Evolutionary conservation across 2,329 filamentous ascomycete genomes (phyloP), one percentile per base, ranked within the genome.

Genomic region (Pestalotiopsis sp.): DNA sequence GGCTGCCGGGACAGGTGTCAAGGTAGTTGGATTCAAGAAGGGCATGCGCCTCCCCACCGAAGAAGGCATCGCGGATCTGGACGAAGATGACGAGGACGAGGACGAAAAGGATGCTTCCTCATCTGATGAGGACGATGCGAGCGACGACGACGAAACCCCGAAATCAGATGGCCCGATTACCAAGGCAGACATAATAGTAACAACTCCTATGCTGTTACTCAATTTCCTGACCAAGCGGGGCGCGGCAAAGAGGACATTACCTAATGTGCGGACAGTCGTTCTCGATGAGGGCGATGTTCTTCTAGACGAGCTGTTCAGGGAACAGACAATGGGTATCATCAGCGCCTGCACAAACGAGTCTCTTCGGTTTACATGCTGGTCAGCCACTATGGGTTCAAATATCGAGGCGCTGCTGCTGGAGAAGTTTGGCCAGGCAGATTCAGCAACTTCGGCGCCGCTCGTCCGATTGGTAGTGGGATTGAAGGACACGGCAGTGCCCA

Each of bases 251-350:
- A 81, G 84, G 39, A 81, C 85, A 4, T 80, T 97, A 4, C 89
- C 93, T 0, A 87, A 88, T 0, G 91, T 98, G 4, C 86, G 87
- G 59, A 90, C 90, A 65, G 83, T 99, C 20, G 87, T 98, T 45
- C 85, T 99, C 2, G 96, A 99, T 76, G 96, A 99, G 84, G 96
- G 94, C 0, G 96, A 99, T 79, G 94, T 98, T 14, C 90, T 99
- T 5, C 88, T 99, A 12, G 95, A 98, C 75, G 91, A 93, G 17
- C 85, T 98, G 4, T 99, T 99, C 84, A 89, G 93, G 68, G 92
- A 96, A 25, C 94, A 98, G 79, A 98, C 94, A 0, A 84, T 97
- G 49, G 87, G 88, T 4, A 91, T 98, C 71, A 98, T 95, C 94
- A 88, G 89, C 57, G 89, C 92, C 3, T 95, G 95, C 79, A 90